Base-by-base conservation (phyloP, 306 rosid species). In the Abrus pulchellus region DNA sequence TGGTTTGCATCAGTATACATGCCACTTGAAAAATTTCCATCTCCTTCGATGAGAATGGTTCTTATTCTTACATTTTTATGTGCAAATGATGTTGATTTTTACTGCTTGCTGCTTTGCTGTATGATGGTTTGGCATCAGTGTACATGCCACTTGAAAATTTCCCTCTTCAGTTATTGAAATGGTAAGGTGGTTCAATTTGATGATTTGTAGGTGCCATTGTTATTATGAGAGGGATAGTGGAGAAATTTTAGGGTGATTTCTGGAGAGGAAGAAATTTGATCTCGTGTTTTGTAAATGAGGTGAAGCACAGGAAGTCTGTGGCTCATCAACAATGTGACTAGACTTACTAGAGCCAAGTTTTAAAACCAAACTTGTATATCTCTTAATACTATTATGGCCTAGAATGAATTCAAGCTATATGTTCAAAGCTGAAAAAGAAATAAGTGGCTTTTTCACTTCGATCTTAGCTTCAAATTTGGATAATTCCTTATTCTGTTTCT, bases 171-270 rank as follows among this genome's bases (percentile, higher is more conserved):
- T 10, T 68, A 34, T 78, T 56, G 36, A 49, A 28, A 43, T 44
- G 62, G 74, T 73, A 52, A 33, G 73, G 29, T 11, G 41, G 34
- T 52, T 79, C 9, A 80, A 77, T 49, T 33, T 70, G 47, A 62
- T 63, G 59, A 10, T 71, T 63, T 55, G 9, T 65, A 10, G 52
- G 52, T 5, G 7, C 43, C 32, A 56, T 64, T 66, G 64, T 41
- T 20, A 2, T 64, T 85, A 49, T 13, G 52, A 65, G 43, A 50
- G 78, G 78, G 32, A 12, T 10, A 52, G 65, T 49, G 53, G 29
- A 38, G 38, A 67, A 54, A 70, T 36, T 66, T 11, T 60, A 32
- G 69, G 65, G 59, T 82, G 63, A 78, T 77, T 59, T 85, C 64
- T 12, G 83, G 63, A 36, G 32, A 40, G 77, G 50, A 44, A 40